These are phyloP conservation scores for Arctostaphylos glauca DNA, from an alignment of 148 eudicot genomes.

Conservation along the genomic window DNA sequence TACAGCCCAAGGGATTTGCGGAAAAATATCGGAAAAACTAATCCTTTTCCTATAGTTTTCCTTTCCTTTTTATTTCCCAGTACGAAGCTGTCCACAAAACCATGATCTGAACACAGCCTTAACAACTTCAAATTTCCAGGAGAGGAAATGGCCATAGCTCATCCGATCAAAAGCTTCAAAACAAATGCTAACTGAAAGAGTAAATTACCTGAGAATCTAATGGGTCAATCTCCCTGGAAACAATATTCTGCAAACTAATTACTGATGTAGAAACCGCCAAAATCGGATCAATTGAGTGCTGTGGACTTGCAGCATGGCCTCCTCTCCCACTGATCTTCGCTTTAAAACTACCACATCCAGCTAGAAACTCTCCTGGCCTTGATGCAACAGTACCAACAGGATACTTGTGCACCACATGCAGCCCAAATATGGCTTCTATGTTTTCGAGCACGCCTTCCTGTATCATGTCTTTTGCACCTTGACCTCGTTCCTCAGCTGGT, in stretches of 20 bases:
- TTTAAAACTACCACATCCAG: constrained; percentile 40
- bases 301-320: constrained; percentile 30
- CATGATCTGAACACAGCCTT: background rate
- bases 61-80: background rate
- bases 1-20: background rate
- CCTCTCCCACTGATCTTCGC: constrained; percentile 31
- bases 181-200: background rate
- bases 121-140: background rate
- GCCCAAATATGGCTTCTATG: constrained; percentile 34
- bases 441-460: constrained; percentile 30
- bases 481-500: constrained; percentile 44
- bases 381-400: constrained; percentile 27
- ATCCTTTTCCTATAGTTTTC: background rate
- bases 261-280: constrained; percentile 36
- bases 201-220: constrained; percentile 37
- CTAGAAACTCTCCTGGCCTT: constrained; percentile 37
- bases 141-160: background rate
- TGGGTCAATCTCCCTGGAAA: constrained; percentile 44
- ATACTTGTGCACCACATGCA: constrained; percentile 26
- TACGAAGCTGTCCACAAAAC: background rate
- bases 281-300: constrained; percentile 32
- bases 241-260: constrained; percentile 40
- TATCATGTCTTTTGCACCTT: constrained; percentile 39
- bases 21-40: background rate
- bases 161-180: background rate